Conservation (phyloP, 306 rosid species). For the Ammopiptanthus mongolicus region DNA sequence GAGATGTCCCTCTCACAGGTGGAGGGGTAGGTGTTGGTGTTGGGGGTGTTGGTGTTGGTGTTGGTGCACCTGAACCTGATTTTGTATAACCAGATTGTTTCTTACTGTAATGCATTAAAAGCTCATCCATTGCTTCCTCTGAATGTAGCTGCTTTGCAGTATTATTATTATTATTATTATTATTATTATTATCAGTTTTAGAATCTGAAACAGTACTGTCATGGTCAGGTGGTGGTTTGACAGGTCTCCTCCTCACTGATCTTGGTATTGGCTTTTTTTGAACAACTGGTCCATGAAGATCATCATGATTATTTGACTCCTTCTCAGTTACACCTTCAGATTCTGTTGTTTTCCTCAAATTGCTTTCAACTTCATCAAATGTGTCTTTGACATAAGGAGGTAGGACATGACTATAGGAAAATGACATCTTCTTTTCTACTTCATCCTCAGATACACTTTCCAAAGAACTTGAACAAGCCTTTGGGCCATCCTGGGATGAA, state of each 20-base stretch:
- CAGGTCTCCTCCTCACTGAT: conserved; percentile 56
- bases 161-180: no score
- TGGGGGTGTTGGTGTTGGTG: no score
- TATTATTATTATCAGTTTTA: background rate
- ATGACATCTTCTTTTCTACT: conserved; percentile 37
- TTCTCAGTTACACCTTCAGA: background rate
- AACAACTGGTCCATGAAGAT: conserved; percentile 8
- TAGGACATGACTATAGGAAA: conserved; percentile 22
- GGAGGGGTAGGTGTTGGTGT: no score
- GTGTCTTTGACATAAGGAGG: conserved; percentile 58
- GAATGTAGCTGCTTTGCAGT: no score
- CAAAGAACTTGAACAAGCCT: conserved; percentile 41
- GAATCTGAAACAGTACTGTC: background rate
- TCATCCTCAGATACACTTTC: conserved; percentile 50
- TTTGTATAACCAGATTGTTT: conserved; percentile 19
- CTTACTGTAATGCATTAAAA: conserved; percentile 22
- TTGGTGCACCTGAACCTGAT: background rate
- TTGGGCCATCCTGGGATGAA: conserved; percentile 37
- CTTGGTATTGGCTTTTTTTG: conserved; percentile 46
- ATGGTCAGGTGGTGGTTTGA: conserved; percentile 19
- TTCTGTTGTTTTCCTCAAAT: conserved; percentile 9
- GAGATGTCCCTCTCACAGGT: conserved; percentile 34
- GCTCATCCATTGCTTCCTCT: conserved; percentile 18
- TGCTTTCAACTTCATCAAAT: conserved; percentile 24
- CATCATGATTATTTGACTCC: conserved; percentile 23